Conservation (phyloP, 2,329 filamentous ascomycete species). For the Cryphonectria radicalis region DNA sequence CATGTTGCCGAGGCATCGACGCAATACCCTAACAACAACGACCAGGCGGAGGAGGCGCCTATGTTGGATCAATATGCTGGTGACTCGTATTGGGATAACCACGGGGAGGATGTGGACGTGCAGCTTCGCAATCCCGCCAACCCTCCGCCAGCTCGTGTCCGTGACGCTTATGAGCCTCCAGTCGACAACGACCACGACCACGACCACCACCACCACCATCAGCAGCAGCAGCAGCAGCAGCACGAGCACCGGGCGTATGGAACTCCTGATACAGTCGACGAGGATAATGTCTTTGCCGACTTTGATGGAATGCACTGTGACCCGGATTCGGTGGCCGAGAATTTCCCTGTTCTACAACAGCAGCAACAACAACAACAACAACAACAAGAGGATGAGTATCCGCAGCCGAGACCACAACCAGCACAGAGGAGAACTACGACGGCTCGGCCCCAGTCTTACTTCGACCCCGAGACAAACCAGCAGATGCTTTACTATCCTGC, state of each 20-base stretch:
- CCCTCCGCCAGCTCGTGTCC: constrained; percentile 26
- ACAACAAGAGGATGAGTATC: constrained; percentile 29
- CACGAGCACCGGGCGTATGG: constrained; percentile 56
- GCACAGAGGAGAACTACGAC: constrained; percentile 29
- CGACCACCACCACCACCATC: too few relatives aligned
- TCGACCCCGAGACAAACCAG: constrained; percentile 69
- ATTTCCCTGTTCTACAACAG: constrained; percentile 29
- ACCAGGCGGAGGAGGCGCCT: constrained; percentile 26
- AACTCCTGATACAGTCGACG: constrained; percentile 66
- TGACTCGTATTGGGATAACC: constrained; percentile 27
- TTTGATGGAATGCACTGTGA: constrained; percentile 82
- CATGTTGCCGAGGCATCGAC: constrained; percentile 30
- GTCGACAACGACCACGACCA: constrained; percentile 42
- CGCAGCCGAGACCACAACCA: constrained; percentile 30
- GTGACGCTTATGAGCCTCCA: constrained; percentile 30
- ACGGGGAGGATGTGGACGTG: constrained; percentile 16
- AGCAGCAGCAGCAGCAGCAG: constrained; percentile 29
- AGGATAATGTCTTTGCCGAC: constrained; percentile 73
- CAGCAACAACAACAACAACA: constrained; percentile 15
- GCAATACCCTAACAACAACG: constrained; percentile 17
- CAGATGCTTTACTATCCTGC: constrained; percentile 95
- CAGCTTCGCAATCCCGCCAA: constrained; percentile 23
- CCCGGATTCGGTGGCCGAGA: constrained; percentile 46
- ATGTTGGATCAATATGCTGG: constrained; percentile 29
- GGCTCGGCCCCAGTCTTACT: constrained; percentile 59